A percentile compares a stretch with the other conserved stretches of the same genome.
phyloP scores from a whole-genome alignment of 78 protist species.

The Bigelowiella natans region DNA sequence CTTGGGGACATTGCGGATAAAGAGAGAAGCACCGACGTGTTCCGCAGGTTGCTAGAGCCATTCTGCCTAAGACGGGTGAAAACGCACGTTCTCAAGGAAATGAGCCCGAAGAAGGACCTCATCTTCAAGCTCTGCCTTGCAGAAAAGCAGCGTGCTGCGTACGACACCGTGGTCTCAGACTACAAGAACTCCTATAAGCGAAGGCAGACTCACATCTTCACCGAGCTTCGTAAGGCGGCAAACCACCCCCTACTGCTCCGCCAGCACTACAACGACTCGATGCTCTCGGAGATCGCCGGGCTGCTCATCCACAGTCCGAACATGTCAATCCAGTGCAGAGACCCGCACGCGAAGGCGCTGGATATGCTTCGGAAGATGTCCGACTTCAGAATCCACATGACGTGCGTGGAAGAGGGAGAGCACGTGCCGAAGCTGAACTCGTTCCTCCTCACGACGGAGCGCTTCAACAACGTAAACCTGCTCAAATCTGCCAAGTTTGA shows the following conservation, averaged over 20 bases:
- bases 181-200: not conserved
- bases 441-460: not conserved
- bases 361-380: not conserved
- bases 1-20: not conserved
- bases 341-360: conserved; percentile 6
- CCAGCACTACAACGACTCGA: not conserved
- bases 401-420: not conserved
- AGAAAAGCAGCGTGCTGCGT: conserved; percentile 57
- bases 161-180: conserved; percentile 33
- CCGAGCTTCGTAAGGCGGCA: not conserved
- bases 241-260: not conserved
- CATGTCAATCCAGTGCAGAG: not conserved
- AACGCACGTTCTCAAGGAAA: conserved; percentile 26
- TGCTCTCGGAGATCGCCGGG: not conserved
- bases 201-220: not conserved
- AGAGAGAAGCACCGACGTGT: not conserved
- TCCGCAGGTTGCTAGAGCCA: not conserved
- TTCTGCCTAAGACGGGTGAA: not conserved
- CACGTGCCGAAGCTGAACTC: not conserved
- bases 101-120: conserved; percentile 14
- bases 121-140: conserved; percentile 51
- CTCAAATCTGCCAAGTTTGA: conserved; percentile 50
- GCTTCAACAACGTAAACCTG: not conserved
- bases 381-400: conserved; percentile 23
- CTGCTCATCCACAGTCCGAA: not conserved